Evolutionary conservation across 495 filamentous ascomycete species (phyloP), one percentile per base, ranked within the genome.

Genomic region (Paragyromitra xinjiangensis): DNA sequence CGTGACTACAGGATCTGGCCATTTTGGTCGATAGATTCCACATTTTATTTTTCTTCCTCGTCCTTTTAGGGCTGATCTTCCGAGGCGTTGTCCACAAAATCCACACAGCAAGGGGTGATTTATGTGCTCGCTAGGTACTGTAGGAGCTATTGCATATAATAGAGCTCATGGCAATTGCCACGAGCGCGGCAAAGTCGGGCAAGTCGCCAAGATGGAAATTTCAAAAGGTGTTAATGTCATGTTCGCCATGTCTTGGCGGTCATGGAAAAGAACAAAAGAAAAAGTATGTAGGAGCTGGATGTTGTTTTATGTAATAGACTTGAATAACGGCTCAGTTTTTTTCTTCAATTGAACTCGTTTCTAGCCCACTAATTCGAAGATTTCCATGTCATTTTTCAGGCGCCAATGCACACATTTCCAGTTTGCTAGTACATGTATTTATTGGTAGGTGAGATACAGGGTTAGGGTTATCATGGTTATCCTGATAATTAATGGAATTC

Each of bases 171-270:
- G 64, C 64, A 53, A 51, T 50, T 66, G 42, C 29, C 29, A 34
- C 29, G 29, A 3, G 29, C 2, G 29, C 45, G 63, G 63, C 44
- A 66, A 66, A 66, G 42, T 53, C 50, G 55, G 26, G 55, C 55
- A 59, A 34, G 24, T 69, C 66, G 66, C 19, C 37, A 59, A 24
- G 39, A 42, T 70, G 39, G 37, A 69, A 69, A 69, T 69, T 45
- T 69, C 53, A 37, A 48, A 51, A 34, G 58, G 7, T 62, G 58
- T 37, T 26, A 62, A 39, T 67, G 63, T 37, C 63, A 37, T 53
- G 37, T 69, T 58, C 65, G 26, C 51, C 44, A 62, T 62, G 45
- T 68, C 64, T 68, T 68, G 64, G 64, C 64, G 24, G 26, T n/a
- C 45, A 16, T 24, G n/a, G 29, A 24, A 26, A 14, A 59, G 34